Evolutionary conservation across 2,329 filamentous ascomycete genomes (phyloP).

Genomic region (Penicillium expansum): DNA sequence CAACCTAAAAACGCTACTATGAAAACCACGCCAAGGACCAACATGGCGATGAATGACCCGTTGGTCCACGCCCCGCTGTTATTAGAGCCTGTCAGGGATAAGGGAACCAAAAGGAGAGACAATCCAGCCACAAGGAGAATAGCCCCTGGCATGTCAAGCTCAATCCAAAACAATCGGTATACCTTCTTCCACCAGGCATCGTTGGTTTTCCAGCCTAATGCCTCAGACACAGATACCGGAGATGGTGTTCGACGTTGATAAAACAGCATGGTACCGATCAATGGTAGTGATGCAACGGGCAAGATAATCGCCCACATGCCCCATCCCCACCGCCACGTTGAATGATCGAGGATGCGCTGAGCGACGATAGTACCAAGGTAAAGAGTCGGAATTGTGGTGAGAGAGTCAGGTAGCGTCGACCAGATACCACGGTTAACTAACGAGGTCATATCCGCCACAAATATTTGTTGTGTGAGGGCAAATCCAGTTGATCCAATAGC

Average conservation of each 20-base stretch:
- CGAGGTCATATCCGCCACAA: conserved; percentile 62
- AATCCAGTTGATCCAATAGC: conserved; percentile 59
- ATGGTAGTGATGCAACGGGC: conserved; percentile 33
- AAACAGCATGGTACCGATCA: conserved; percentile 34
- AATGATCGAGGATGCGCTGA: conserved; percentile 36
- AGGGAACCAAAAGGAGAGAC: conserved; percentile 36
- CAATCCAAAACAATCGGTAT: conserved; percentile 17
- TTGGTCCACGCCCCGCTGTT: conserved; percentile 29
- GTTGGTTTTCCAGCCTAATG: neutral
- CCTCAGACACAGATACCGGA: neutral
- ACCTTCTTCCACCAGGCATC: conserved; percentile 22
- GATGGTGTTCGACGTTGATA: conserved; percentile 29
- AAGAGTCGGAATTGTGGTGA: conserved; percentile 47
- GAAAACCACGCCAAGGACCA: conserved; percentile 32
- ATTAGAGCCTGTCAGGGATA: conserved; percentile 39
- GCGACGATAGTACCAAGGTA: conserved; percentile 55
- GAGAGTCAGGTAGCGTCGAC: conserved; percentile 58
- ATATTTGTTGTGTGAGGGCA: conserved; percentile 62
- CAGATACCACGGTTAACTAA: conserved; percentile 60
- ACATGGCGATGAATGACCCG: conserved; percentile 38
- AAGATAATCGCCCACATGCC: conserved; percentile 45
- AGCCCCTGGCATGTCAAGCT: conserved; percentile 38
- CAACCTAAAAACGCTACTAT: conserved; percentile 33
- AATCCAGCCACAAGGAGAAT: conserved; percentile 35
- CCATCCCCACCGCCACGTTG: conserved; percentile 46